These are phyloP conservation scores for Candida lessepsii DNA, from an alignment of 805 yeast species.

Conservation along the genomic window DNA sequence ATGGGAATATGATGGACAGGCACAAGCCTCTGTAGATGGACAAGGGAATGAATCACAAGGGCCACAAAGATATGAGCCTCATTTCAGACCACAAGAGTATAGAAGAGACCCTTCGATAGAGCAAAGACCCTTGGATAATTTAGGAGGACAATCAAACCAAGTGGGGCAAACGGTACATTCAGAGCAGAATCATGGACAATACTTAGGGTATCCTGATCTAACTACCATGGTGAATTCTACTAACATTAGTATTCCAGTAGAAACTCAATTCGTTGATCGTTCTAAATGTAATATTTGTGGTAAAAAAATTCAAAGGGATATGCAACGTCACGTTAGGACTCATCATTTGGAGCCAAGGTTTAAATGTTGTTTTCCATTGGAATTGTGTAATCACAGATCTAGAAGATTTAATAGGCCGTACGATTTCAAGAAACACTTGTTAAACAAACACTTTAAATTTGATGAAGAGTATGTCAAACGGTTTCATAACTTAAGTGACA, in stretches of 20 bases:
- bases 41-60: background rate
- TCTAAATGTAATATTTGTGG: slow-evolving; percentile 52
- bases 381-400: slow-evolving; percentile 55
- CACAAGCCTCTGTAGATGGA: background rate
- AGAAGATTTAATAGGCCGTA: slow-evolving; percentile 67
- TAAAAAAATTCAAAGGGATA: slow-evolving; percentile 55
- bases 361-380: slow-evolving; percentile 55
- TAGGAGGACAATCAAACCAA: no score
- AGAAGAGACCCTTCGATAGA: background rate
- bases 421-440: slow-evolving; percentile 63
- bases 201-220: slow-evolving; percentile 30
- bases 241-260: slow-evolving; percentile 35
- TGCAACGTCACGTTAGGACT: slow-evolving; percentile 61
- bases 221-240: slow-evolving; percentile 38
- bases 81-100: background rate
- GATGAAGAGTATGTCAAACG: slow-evolving; percentile 45
- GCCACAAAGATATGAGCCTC: background rate
- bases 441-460: slow-evolving; percentile 59
- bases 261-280: slow-evolving; percentile 37
- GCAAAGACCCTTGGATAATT: background rate
- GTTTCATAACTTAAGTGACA: slow-evolving; percentile 51
- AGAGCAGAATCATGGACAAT: background rate
- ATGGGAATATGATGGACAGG: slow-evolving; percentile 8
- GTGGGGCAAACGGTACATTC: no score
- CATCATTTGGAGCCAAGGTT: slow-evolving; percentile 59